phyloP scores from a whole-genome alignment of 352 stramenopile genomes.

The Nothophytophthora sp. region DNA sequence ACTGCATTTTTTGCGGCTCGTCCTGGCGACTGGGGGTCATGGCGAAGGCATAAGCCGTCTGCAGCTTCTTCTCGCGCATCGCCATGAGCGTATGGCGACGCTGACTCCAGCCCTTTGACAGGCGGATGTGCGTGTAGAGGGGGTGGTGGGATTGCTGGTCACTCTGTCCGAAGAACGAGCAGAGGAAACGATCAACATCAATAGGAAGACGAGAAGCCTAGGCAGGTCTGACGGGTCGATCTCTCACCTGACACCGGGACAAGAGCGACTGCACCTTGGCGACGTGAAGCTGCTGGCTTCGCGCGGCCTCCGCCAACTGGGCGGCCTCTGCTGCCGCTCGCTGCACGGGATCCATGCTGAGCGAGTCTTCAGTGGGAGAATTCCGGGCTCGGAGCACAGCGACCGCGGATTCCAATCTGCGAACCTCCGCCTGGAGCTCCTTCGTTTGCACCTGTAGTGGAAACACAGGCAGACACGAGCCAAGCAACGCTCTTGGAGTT shows the following conservation, averaged over 20 bases:
- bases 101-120: conserved; percentile 11
- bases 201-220: neutral
- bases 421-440: conserved; percentile 4
- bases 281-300: conserved; percentile 9
- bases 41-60: conserved; percentile 18
- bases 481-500: too few species aligned
- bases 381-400: too few species aligned
- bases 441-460: conserved; percentile 11
- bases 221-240: neutral
- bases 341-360: neutral
- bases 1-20: conserved; percentile 14
- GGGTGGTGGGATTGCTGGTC: conserved; percentile 12
- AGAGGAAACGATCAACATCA: neutral
- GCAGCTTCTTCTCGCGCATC: conserved; percentile 13
- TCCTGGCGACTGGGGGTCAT: conserved; percentile 6
- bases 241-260: conserved; percentile 10
- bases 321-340: conserved; percentile 1
- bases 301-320: neutral
- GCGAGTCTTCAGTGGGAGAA: conserved; percentile 7
- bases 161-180: conserved; percentile 3
- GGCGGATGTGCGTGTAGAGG: conserved; percentile 20
- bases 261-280: conserved; percentile 10
- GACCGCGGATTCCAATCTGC: conserved; percentile 9
- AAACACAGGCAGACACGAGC: too few species aligned
- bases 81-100: conserved; percentile 7